Evolutionary conservation across 805 yeast species (phyloP).

Genomic region (Saturnispora kantuleensis): DNA sequence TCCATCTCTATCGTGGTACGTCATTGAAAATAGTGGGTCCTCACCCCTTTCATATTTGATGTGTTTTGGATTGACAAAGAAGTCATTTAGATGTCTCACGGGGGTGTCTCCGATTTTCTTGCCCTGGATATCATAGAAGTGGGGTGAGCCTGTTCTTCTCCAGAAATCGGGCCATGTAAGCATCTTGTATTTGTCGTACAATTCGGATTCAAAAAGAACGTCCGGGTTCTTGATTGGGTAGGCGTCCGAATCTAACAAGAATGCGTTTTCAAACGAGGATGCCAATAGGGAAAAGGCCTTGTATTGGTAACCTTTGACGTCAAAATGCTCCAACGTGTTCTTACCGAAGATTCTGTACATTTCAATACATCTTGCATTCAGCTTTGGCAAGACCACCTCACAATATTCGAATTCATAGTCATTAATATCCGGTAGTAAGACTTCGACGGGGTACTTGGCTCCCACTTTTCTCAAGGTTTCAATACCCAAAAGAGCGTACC

Average conservation of each 20-base stretch:
- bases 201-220: conserved; percentile 44
- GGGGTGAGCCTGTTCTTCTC: conserved; percentile 74
- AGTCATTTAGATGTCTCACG: conserved; percentile 25
- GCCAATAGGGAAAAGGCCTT: conserved; percentile 62
- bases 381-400: conserved; percentile 46
- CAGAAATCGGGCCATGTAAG: conserved; percentile 82
- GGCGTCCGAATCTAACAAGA: conserved; percentile 69
- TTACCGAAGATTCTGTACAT: conserved; percentile 54
- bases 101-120: conserved; percentile 32
- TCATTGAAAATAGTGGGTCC: conserved; percentile 24
- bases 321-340: conserved; percentile 36
- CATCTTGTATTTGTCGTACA: conserved; percentile 42
- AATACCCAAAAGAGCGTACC: conserved; percentile 59
- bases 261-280: conserved; percentile 62
- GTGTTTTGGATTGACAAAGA: conserved; percentile 23
- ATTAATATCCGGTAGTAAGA: conserved; percentile 58
- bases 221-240: conserved; percentile 61
- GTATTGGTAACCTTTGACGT: conserved; percentile 56
- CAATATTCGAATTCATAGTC: conserved; percentile 72
- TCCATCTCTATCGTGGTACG: conserved; percentile 57
- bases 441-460: conserved; percentile 68
- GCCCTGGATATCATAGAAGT: conserved; percentile 59
- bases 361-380: conserved; percentile 60
- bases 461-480: conserved; percentile 57
- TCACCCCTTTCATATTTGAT: conserved; percentile 28